Evolutionary conservation across 768 basidiomycete genomes (phyloP).

Genomic region (Rhodocollybia butyracea): DNA sequence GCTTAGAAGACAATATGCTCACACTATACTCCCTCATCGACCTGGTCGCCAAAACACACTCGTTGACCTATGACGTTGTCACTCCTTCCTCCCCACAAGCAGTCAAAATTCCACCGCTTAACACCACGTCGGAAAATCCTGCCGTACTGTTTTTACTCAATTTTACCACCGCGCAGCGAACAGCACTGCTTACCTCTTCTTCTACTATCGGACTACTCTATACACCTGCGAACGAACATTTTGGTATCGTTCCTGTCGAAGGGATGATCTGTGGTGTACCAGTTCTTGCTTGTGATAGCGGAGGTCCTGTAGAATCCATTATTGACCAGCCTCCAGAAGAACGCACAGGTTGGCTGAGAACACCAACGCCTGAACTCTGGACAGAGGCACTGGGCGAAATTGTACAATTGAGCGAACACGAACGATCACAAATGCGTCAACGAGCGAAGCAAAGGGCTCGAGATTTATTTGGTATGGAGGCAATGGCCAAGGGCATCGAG

Average conservation of each 20-base stretch:
- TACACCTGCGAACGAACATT: constrained; percentile 94
- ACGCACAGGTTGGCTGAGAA: constrained; percentile 77
- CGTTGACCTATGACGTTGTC: constrained; percentile 57
- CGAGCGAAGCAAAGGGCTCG: constrained; percentile 62
- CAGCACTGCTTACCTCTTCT: constrained; percentile 66
- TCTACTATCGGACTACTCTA: constrained; percentile 80
- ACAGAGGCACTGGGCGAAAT: constrained; percentile 64
- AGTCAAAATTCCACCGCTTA: constrained; percentile 37
- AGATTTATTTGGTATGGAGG: constrained; percentile 70
- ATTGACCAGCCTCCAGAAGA: constrained; percentile 30
- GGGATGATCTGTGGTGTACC: constrained; percentile 91
- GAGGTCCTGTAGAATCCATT: constrained; percentile 90
- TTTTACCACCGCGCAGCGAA: constrained; percentile 81
- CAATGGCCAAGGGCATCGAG: constrained; percentile 65
- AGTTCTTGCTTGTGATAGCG: constrained; percentile 81
- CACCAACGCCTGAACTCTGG: constrained; percentile 67
- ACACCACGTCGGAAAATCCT: constrained; percentile 35
- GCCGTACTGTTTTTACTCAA: constrained; percentile 89
- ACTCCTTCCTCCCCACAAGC: constrained; percentile 39
- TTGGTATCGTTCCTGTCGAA: constrained; percentile 95
- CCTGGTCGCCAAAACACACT: constrained; percentile 43
- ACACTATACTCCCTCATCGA: constrained; percentile 63
- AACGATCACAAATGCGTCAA: constrained; percentile 45
- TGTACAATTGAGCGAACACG: constrained; percentile 35
- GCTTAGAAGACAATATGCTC: constrained; percentile 78